Percentiles rank a stretch among this genome's conserved stretches.
phyloP scores from a whole-genome alignment of 805 yeast genomes.

The Candida andamanensis region DNA sequence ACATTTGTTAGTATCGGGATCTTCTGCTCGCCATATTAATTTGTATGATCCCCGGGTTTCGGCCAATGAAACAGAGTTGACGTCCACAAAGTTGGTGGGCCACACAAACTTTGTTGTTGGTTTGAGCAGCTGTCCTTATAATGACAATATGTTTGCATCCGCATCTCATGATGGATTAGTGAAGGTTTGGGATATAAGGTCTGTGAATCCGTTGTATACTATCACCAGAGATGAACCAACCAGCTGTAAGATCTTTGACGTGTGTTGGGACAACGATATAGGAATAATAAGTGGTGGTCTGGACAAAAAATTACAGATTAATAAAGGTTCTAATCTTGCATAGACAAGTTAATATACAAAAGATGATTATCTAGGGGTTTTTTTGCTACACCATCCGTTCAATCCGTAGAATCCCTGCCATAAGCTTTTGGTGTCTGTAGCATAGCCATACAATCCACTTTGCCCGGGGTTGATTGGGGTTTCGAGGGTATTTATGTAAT shows the following conservation, averaged over 20 bases:
- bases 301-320: slow-evolving; percentile 88
- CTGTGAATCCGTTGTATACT: slow-evolving; percentile 76
- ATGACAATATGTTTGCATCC: slow-evolving; percentile 77
- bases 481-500: slow-evolving; percentile 11
- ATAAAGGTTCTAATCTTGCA: slow-evolving; percentile 33
- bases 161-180: slow-evolving; percentile 97
- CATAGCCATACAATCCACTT: slow-evolving; percentile 49
- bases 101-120: slow-evolving; percentile 88
- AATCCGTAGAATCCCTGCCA: slow-evolving; percentile 80
- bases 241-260: slow-evolving; percentile 72
- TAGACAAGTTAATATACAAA: slow-evolving; percentile 1
- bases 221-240: slow-evolving; percentile 64
- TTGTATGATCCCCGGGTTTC: slow-evolving; percentile 86
- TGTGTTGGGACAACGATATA: slow-evolving; percentile 72
- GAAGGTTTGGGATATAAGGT: slow-evolving; percentile 92
- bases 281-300: slow-evolving; percentile 93
- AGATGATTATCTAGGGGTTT: slow-evolving; percentile 10
- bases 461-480: slow-evolving; percentile 6
- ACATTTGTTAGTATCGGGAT: slow-evolving; percentile 83
- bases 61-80: slow-evolving; percentile 54
- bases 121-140: slow-evolving; percentile 68
- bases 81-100: slow-evolving; percentile 63
- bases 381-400: slow-evolving; percentile 48
- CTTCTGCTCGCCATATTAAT: slow-evolving; percentile 95
- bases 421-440: slow-evolving; percentile 59